Evolutionary conservation across 2,329 filamentous ascomycete species (phyloP), one percentile per base, ranked within the genome.

Genomic region (Neofusicoccum kwambonambiense): DNA sequence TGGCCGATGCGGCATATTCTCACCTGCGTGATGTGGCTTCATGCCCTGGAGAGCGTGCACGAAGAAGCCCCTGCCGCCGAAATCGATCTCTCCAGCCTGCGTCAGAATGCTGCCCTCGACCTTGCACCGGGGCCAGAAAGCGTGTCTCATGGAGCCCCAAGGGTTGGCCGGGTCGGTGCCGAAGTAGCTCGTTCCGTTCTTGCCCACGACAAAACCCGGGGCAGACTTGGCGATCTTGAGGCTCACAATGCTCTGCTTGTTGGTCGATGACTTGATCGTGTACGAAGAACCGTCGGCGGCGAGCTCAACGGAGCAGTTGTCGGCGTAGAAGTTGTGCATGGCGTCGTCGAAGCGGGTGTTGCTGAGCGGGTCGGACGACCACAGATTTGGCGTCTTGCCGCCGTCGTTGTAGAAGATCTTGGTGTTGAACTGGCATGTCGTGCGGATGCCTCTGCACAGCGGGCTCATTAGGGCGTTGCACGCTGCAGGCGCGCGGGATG

Each of bases 11-110:
- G 35, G 47, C 15, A 39, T 50, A 12, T 56, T 72, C 80, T 72
- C 81, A 88, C 86, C 93, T 66, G 93, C 91, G 76, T 99, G 96
- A 78, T 99, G 95, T 45, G 95, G 95, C 85, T 99, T 99, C 94
- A 98, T 98, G 76, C 93, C 95, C 81, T 98, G 95, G 58, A 98
- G 82, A 45, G 92, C 93, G 77, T 95, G 90, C 69, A 90, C 84
- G 79, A 93, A 94, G 72, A 96, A 82, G 37, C 89, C 93, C 68
- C 84, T 87, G 65, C 94, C 94, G 73, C 87, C 89, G 77, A 97
- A 88, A 76, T 97, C 89, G 67, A 97, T 83, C 42, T 90, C 87
- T 54, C 92, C 92, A 39, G 92, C 88, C 72, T 90, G 86, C 66
- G 93, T 96, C 68, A 91, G 87, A 76, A 98, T 92, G 70, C 86